These are phyloP conservation scores for Xylaria telfairii DNA, from an alignment of 495 filamentous ascomycete species.

Conservation along the genomic window DNA sequence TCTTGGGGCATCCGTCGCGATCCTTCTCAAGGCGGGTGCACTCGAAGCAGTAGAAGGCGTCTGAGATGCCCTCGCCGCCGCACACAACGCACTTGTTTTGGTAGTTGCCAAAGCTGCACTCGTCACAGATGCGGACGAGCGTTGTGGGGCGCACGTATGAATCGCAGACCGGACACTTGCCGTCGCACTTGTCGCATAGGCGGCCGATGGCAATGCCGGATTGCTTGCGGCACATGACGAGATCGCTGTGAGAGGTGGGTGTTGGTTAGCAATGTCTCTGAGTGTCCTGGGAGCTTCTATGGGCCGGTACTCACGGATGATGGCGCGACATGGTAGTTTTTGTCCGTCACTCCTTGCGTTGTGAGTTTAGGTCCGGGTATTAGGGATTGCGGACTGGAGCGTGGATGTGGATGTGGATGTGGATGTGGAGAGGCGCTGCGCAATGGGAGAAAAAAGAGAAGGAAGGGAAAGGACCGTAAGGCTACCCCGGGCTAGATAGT, in stretches of 20 bases:
- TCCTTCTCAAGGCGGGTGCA: conserved; percentile 98
- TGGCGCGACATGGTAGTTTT: conserved; percentile 69
- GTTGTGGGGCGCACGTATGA: conserved; percentile 98
- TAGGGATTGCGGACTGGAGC: no score
- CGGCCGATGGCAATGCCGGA: conserved; percentile 97
- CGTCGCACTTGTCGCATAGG: conserved; percentile 99
- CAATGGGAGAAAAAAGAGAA: not conserved
- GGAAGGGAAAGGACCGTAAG: not conserved
- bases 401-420: not conserved
- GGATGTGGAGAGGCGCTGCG: not conserved
- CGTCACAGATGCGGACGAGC: conserved; percentile 96
- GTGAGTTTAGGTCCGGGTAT: not conserved
- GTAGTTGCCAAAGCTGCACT: conserved; percentile 99
- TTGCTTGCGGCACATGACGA: conserved; percentile 99
- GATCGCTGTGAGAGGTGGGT: conserved; percentile 66
- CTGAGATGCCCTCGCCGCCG: conserved; percentile 96
- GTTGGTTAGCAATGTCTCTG: conserved; percentile 35
- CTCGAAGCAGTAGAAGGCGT: conserved; percentile 99
- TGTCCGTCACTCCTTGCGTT: not conserved
- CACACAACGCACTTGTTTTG: conserved; percentile 99
- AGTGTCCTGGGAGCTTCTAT: not conserved
- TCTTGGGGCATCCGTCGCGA: conserved; percentile 97
- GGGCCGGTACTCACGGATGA: conserved; percentile 68
- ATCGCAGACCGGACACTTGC: conserved; percentile 99
- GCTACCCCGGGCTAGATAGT: not conserved